A percentile compares a stretch with the other conserved stretches of the same genome.
Evolutionary conservation across 768 basidiomycete genomes (phyloP).

Genomic region (Porphyrellus cyaneotinctus): DNA sequence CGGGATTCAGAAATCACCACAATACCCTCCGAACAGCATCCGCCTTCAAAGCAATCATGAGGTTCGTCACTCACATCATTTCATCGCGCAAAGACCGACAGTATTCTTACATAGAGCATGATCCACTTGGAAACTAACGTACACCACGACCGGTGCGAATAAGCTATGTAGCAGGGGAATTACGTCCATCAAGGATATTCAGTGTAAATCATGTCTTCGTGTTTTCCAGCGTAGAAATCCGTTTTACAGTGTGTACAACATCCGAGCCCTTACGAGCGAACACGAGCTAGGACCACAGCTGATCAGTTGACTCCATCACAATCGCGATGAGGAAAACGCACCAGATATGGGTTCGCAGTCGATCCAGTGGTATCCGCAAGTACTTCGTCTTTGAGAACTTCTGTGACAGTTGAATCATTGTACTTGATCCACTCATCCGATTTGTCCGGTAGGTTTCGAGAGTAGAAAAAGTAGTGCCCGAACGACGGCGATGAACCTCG

Average conservation of each 20-base stretch:
- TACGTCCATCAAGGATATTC: slow-evolving; percentile 27
- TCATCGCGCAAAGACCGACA: neutral
- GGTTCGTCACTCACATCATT: slow-evolving; percentile 9
- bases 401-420: slow-evolving; percentile 84
- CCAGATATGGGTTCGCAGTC: slow-evolving; percentile 87
- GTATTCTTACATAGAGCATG: slow-evolving; percentile 12
- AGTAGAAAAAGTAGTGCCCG: slow-evolving; percentile 97
- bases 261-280: slow-evolving; percentile 77
- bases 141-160: slow-evolving; percentile 4
- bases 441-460: slow-evolving; percentile 74
- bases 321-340: slow-evolving; percentile 34
- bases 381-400: slow-evolving; percentile 77
- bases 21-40: neutral
- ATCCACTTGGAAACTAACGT: slow-evolving; percentile 10
- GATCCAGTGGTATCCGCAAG: slow-evolving; percentile 87
- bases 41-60: slow-evolving; percentile 7
- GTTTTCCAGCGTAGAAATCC: slow-evolving; percentile 39
- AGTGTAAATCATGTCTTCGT: slow-evolving; percentile 25
- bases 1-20: neutral
- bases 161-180: slow-evolving; percentile 11
- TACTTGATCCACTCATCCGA: slow-evolving; percentile 94
- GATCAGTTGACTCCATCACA: neutral
- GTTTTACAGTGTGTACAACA: slow-evolving; percentile 77
- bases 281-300: slow-evolving; percentile 53
- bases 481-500: slow-evolving; percentile 82